A percentile compares a stretch with the other conserved stretches of the same genome.
Evolutionary conservation across 306 rosid species (phyloP).

Genomic region (Ormosia semicastrata): DNA sequence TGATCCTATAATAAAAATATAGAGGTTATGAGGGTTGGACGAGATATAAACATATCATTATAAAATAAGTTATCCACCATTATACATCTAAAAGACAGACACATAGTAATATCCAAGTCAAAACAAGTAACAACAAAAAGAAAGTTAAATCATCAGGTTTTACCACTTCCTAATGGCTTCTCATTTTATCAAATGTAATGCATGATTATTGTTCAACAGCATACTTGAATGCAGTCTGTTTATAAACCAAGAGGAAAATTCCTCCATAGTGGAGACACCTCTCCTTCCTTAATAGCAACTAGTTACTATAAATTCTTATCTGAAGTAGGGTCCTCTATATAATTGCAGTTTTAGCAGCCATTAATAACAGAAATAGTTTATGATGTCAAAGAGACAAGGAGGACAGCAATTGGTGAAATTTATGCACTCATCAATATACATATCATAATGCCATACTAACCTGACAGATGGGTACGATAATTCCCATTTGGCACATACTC

Average conservation of each 20-base stretch:
- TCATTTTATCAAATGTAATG: background rate
- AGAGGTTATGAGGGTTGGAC: background rate
- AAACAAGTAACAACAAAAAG: background rate
- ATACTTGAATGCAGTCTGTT: background rate
- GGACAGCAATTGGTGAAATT: background rate
- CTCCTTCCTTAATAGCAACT: background rate
- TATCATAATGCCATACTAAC: slow-evolving; percentile 31
- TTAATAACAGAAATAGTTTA: background rate
- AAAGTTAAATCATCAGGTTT: background rate
- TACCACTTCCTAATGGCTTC: background rate
- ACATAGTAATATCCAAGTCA: background rate
- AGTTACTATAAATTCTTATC: no score
- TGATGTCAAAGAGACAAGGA: background rate
- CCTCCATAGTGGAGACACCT: background rate
- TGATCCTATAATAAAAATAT: background rate
- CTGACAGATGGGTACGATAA: slow-evolving; percentile 67
- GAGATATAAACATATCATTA: background rate
- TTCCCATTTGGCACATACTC: slow-evolving; percentile 66
- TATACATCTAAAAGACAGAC: background rate
- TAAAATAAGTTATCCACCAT: background rate
- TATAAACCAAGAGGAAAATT: background rate
- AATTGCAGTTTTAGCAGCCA: background rate
- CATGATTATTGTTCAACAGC: background rate
- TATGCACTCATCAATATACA: background rate
- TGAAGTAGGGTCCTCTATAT: background rate